These are phyloP conservation scores for Eucalyptus pauciflora DNA, from an alignment of 345 rosid species.

Conservation along the genomic window DNA sequence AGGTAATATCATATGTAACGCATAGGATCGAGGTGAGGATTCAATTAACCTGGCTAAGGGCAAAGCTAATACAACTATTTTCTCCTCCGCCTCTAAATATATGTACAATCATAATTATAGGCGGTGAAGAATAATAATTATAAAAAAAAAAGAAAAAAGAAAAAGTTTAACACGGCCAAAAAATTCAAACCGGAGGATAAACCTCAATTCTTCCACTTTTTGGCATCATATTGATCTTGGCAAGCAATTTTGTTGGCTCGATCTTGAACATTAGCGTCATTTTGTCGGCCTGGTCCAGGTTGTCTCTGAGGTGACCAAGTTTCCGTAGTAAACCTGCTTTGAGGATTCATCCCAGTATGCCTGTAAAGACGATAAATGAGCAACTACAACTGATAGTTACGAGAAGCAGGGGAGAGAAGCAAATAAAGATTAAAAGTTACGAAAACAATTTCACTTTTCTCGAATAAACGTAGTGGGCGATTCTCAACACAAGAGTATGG, in stretches of 20 bases:
- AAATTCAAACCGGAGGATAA: neutral
- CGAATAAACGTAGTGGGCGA: neutral
- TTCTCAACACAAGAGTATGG: neutral
- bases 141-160: neutral
- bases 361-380: constrained; percentile 2
- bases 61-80: neutral
- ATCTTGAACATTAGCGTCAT: neutral
- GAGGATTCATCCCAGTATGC: constrained; percentile 52
- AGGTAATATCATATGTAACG: neutral
- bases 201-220: neutral
- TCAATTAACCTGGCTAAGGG: neutral
- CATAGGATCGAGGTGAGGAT: neutral
- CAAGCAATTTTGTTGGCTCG: neutral
- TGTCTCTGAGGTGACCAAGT: constrained; percentile 40
- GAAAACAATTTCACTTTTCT: neutral
- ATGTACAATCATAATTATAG: neutral
- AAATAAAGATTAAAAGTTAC: neutral
- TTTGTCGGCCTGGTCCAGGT: constrained; percentile 50
- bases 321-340: constrained; percentile 55
- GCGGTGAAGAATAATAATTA: neutral
- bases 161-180: neutral
- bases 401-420: neutral
- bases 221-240: neutral
- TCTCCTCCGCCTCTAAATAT: neutral
- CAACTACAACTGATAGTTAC: neutral